These are phyloP conservation scores for Pachyrhizus erosus DNA, from an alignment of 306 rosid genomes.

Conservation along the genomic window DNA sequence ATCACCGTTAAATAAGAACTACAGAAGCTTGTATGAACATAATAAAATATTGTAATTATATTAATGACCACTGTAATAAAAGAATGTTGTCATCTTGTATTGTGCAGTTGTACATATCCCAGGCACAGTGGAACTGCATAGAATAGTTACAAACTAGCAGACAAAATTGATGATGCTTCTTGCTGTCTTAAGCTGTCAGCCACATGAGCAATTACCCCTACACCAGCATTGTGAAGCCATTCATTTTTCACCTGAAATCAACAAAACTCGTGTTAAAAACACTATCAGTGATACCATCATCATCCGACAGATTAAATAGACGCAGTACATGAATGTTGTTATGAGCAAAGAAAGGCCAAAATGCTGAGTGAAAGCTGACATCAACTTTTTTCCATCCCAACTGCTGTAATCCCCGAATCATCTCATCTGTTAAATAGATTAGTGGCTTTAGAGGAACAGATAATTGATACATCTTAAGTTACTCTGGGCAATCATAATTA, in stretches of 20 bases:
- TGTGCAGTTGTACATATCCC: conserved; percentile 18
- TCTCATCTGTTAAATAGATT: conserved; percentile 74
- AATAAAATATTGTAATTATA: background rate
- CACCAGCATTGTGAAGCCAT: conserved; percentile 92
- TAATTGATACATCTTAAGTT: conserved; percentile 22
- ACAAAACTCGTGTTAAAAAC: conserved; percentile 25
- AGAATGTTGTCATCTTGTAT: conserved; percentile 23
- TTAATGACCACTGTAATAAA: conserved; percentile 4
- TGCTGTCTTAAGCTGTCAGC: conserved; percentile 85
- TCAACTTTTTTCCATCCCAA: conserved; percentile 94
- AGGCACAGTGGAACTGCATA: conserved; percentile 31
- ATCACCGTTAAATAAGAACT: conserved; percentile 12
- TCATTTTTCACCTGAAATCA: conserved; percentile 88
- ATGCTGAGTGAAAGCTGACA: conserved; percentile 90
- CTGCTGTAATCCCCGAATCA: conserved; percentile 81
- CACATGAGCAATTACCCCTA: conserved; percentile 89
- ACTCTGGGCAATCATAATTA: conserved; percentile 33
- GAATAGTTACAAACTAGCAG: conserved; percentile 69
- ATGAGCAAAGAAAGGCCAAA: conserved; percentile 95
- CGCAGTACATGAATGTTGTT: conserved; percentile 89
- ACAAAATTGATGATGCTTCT: conserved; percentile 63
- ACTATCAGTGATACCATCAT: conserved; percentile 19
- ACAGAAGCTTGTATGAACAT: background rate
- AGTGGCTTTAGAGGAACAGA: conserved; percentile 29
- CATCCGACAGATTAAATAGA: conserved; percentile 3